Evolutionary conservation across 768 basidiomycete species (phyloP), one percentile per base, ranked within the genome.

Genomic region (Boletus coccyginus): DNA sequence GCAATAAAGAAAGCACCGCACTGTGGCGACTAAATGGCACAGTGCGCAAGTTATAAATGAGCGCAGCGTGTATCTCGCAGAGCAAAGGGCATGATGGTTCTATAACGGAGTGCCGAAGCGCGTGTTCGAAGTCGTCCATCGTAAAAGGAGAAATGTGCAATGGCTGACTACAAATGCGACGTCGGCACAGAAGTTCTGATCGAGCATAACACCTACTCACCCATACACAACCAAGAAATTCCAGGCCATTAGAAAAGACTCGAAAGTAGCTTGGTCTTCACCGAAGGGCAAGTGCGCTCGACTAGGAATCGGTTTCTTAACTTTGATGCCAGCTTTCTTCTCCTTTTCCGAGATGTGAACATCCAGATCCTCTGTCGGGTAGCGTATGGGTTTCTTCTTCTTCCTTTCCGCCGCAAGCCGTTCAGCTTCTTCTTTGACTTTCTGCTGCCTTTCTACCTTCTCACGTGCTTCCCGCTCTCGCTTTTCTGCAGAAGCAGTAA

Each of bases 191-290:
- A 42, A 40, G 31, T 7, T 21, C 39, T 42, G 3, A 13, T 11
- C 2, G 45, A 36, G 11, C 24, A 7, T 33, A n/a, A 56, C 24
- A 42, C 59, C 17, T 32, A 73, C 85, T 64, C 69, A 97, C 97
- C 94, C 93, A 72, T 95, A 95, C 50, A 94, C 88, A 51, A 92
- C 88, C 53, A 98, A 73, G 71, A 96, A 96, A 72, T 92, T 94
- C 95, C 95, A 99, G 10, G 85, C 77, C 87, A 92, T 88, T 32
- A 98, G 73, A 70, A 98, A 93, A 10, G 80, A 75, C 69, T 98
- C 95, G 59, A 97, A 96, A 13, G 80, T 74, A 12, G 77, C 78
- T 9, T 81, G 77, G 33, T 76, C 74, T 38, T 84, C 80, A 49
- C 86, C 84, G 68, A 92, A 92, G 5, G 92, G 88, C 50, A 93